These are phyloP conservation scores for Sphaerulina populicola DNA, from an alignment of 2,329 filamentous ascomycete genomes.

Conservation along the genomic window DNA sequence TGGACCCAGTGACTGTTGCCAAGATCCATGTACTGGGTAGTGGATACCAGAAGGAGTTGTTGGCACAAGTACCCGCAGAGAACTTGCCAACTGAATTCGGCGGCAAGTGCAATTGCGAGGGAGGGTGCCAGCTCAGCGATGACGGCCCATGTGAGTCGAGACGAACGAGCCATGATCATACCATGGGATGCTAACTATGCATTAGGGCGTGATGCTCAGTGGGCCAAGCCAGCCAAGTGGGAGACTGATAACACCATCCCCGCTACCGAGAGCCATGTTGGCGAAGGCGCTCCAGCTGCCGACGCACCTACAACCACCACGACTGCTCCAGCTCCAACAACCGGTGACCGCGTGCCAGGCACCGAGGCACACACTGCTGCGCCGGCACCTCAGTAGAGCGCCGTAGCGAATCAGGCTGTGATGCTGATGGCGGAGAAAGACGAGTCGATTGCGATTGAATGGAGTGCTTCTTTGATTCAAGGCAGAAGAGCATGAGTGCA, in stretches of 20 bases:
- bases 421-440: background rate
- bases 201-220: constrained; percentile 57
- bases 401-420: background rate
- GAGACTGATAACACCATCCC: constrained; percentile 30
- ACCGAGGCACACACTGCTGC: constrained; percentile 8
- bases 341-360: constrained; percentile 6
- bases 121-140: constrained; percentile 80
- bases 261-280: constrained; percentile 27
- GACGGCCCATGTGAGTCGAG: constrained; percentile 64
- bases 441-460: background rate
- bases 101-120: constrained; percentile 70
- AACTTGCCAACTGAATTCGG: constrained; percentile 84
- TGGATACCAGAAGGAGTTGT: constrained; percentile 73
- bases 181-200: constrained; percentile 11
- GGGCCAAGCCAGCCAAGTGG: constrained; percentile 51
- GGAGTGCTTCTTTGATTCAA: background rate
- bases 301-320: constrained; percentile 16
- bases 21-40: constrained; percentile 89
- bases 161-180: background rate
- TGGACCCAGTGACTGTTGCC: constrained; percentile 90
- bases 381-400: constrained; percentile 2
- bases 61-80: constrained; percentile 76
- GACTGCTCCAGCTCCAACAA: constrained; percentile 17
- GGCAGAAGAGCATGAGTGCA: background rate
- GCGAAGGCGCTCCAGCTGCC: constrained; percentile 25